Evolutionary conservation across 225 moss, liverwort and hornwort genomes (phyloP).

Genomic region (Asterella californica): DNA sequence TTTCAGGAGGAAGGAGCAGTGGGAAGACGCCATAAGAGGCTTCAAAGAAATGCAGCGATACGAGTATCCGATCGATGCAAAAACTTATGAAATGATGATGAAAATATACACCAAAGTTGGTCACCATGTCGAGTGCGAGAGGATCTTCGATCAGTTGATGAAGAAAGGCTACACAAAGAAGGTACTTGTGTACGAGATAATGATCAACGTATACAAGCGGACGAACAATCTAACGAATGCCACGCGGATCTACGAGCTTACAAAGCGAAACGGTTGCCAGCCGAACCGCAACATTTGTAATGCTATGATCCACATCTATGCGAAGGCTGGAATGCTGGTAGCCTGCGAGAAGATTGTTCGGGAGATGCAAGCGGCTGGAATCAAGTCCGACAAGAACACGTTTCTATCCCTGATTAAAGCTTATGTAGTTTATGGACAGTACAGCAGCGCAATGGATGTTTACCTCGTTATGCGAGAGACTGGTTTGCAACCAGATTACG

Average conservation of each 20-base stretch:
- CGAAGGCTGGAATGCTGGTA: constrained; percentile 45
- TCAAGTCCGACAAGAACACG: constrained; percentile 35
- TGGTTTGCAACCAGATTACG: constrained; percentile 45
- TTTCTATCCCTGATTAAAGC: constrained; percentile 40
- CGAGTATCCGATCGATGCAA: constrained; percentile 37
- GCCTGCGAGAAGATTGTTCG: constrained; percentile 44
- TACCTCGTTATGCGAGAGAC: constrained; percentile 38
- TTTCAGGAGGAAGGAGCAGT: constrained; percentile 38
- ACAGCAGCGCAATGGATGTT: constrained; percentile 37
- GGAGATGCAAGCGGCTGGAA: constrained; percentile 38
- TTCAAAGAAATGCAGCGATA: constrained; percentile 57
- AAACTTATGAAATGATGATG: constrained; percentile 38
- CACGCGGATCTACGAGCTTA: constrained; percentile 36
- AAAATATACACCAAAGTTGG: constrained; percentile 47
- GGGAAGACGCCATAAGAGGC: constrained; percentile 44
- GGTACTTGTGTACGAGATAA: constrained; percentile 34
- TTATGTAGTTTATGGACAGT: constrained; percentile 34
- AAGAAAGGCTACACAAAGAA: constrained; percentile 35
- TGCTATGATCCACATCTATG: constrained; percentile 40
- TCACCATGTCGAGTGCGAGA: constrained; percentile 52
- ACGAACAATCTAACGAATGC: constrained; percentile 44
- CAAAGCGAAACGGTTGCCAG: constrained; percentile 35
- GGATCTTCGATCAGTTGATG: constrained; percentile 45
- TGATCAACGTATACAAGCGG: constrained; percentile 43
- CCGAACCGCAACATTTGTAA: constrained; percentile 43